These are phyloP conservation scores for Trichomonascaceae sp. DNA, from an alignment of 1,139 yeast species.

Conservation along the genomic window DNA sequence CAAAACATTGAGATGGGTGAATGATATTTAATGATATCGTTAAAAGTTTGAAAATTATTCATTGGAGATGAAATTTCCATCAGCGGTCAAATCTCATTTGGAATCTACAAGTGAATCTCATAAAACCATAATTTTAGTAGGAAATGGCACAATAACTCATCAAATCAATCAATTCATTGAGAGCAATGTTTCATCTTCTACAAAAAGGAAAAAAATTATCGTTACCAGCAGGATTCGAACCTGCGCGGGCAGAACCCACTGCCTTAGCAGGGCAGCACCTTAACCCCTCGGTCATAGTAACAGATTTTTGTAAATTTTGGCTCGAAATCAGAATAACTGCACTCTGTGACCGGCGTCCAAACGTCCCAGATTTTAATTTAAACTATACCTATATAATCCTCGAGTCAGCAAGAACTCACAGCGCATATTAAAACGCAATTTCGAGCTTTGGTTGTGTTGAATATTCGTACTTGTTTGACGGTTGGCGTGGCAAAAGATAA, in stretches of 20 bases:
- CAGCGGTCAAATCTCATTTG: not conserved
- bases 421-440: not conserved
- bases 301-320: not conserved
- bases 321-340: not conserved
- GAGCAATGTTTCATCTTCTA: not conserved
- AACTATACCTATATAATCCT: not conserved
- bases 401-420: not conserved
- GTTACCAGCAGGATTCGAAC: conserved; percentile 88
- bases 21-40: not conserved
- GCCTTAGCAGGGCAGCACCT: conserved; percentile 89
- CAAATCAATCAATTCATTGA: not conserved
- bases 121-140: not conserved
- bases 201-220: conserved; percentile 38
- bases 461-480: not conserved
- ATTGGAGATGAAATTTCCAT: not conserved
- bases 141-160: not conserved
- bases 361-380: not conserved
- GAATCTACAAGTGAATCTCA: not conserved
- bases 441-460: not conserved
- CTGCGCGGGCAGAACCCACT: conserved; percentile 83
- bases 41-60: not conserved
- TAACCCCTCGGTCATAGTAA: conserved; percentile 80
- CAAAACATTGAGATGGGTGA: not conserved
- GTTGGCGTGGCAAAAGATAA: not conserved
- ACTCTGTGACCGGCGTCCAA: too few relatives aligned